These are phyloP conservation scores for Starmerella etchellsii DNA, from an alignment of 805 yeast genomes.

Conservation along the genomic window DNA sequence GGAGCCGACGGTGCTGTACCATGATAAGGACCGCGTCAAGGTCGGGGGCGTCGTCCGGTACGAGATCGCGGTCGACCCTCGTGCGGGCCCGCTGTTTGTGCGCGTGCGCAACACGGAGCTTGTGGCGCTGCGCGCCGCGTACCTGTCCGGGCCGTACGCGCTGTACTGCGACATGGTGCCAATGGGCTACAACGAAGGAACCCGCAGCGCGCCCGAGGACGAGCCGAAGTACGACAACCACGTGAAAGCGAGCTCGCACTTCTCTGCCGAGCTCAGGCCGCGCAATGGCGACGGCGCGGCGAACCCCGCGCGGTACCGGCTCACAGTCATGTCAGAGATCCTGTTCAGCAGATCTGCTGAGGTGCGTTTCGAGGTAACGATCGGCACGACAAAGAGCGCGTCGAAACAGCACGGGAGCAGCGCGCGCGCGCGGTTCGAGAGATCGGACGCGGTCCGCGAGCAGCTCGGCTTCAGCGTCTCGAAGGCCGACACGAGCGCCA, in stretches of 20 bases:
- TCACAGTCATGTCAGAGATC: conserved; percentile 72
- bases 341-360: conserved; percentile 56
- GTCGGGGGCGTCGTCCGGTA: conserved; percentile 51
- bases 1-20: conserved; percentile 12
- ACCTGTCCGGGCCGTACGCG: conserved; percentile 77
- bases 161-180: conserved; percentile 74
- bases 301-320: conserved; percentile 47
- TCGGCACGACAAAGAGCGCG: conserved; percentile 31
- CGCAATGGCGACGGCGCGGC: conserved; percentile 28
- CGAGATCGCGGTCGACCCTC: conserved; percentile 32
- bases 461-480: conserved; percentile 22
- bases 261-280: conserved; percentile 39
- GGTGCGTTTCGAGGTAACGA: conserved; percentile 50
- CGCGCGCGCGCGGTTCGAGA: background rate
- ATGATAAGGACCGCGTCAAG: conserved; percentile 14
- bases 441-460: background rate
- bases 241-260: conserved; percentile 60
- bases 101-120: conserved; percentile 61
- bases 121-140: conserved; percentile 66
- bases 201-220: conserved; percentile 17
- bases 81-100: conserved; percentile 21
- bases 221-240: conserved; percentile 36
- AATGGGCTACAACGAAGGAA: conserved; percentile 40
- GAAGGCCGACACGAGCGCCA: conserved; percentile 43
- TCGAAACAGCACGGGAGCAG: conserved; percentile 8